A percentile compares a stretch with the other conserved stretches of the same genome.
These are phyloP conservation scores for Alnus glutinosa DNA, from an alignment of 306 rosid species.

Conservation along the genomic window DNA sequence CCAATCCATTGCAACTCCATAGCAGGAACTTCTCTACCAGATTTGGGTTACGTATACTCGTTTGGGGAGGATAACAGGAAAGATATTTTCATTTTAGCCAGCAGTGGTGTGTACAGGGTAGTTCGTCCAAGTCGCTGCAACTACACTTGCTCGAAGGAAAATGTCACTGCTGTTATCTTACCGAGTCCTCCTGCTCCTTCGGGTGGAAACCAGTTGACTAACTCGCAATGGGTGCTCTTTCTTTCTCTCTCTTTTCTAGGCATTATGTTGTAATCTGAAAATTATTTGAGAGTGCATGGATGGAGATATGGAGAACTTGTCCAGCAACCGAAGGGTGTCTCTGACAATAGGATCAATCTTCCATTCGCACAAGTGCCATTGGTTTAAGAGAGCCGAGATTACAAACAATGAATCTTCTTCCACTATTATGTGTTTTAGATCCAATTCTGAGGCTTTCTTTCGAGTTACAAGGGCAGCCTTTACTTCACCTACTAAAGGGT, in stretches of 20 bases:
- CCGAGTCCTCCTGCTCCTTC: conserved; percentile 25
- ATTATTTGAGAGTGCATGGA: no score
- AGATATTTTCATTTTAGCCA: conserved; percentile 65
- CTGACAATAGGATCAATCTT: no score
- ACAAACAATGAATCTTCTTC: no score
- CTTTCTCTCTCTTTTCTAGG: neutral
- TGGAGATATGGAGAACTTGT: no score
- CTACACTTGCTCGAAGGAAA: conserved; percentile 62
- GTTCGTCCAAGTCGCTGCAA: conserved; percentile 80
- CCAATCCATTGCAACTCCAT: conserved; percentile 55
- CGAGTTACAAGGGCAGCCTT: no score
- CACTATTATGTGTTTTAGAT: no score
- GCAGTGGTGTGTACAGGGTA: conserved; percentile 70
- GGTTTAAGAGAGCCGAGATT: no score
- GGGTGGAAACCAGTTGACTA: conserved; percentile 28
- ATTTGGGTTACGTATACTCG: conserved; percentile 69
- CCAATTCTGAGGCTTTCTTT: no score
- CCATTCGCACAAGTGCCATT: no score
- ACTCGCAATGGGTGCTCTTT: neutral
- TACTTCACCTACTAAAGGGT: no score
- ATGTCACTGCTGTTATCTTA: conserved; percentile 36
- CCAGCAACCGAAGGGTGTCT: no score
- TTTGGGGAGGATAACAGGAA: conserved; percentile 76
- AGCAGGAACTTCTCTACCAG: conserved; percentile 54
- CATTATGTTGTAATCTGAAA: neutral